Base-by-base conservation (phyloP, 2,329 filamentous ascomycete genomes). In the Alternaria hordeiaustralica region DNA sequence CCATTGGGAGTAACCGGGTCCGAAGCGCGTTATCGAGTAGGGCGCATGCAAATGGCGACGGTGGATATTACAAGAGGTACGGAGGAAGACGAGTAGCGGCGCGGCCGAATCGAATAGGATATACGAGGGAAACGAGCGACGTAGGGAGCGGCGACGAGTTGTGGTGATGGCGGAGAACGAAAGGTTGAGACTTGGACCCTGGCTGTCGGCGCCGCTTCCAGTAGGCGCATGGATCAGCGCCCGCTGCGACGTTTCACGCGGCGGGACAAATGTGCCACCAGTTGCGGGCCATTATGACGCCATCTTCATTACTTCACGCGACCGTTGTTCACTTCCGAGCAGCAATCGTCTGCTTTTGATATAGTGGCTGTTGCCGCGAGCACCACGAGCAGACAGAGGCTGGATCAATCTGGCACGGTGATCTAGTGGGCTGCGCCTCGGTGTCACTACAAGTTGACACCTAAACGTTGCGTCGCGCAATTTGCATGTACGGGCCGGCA, bases 1-100 rank as follows among this genome's bases (percentile, higher is more conserved):
- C 79, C 80, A 82, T 82, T 66, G 68, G 62, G 65, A 73, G 64
- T 65, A 69, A 67, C 63, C 55, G 65, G 67, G 65, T 64, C 63
- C 59, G 56, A 20, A 8, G 51, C 63, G 65, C 50, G 58, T 63
- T 72, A 68, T 63, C 33, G 58, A 65, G 43, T 28, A 47, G 60
- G 53, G 64, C 47, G 67, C 78, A 79, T 79, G 58, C 75, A 77
- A 68, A 65, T 70, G 54, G 49, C 61, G 57, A 61, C 45, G 9
- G 62, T n/a, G 25, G 41, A 46, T 45, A 47, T 61, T 49, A 66
- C 28, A 54, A 54, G 26, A 18, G 51, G 47, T 49, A 63, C 18
- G 18, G 30, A 21, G 28, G 47, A 60, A 56, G 36, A 44, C 44
- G 55, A 49, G 30, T 58, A 25, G 36, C 58, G 60, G 66, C 50